Base-by-base conservation (phyloP, 2,329 filamentous ascomycete species). In the Coleophoma cylindrospora region DNA sequence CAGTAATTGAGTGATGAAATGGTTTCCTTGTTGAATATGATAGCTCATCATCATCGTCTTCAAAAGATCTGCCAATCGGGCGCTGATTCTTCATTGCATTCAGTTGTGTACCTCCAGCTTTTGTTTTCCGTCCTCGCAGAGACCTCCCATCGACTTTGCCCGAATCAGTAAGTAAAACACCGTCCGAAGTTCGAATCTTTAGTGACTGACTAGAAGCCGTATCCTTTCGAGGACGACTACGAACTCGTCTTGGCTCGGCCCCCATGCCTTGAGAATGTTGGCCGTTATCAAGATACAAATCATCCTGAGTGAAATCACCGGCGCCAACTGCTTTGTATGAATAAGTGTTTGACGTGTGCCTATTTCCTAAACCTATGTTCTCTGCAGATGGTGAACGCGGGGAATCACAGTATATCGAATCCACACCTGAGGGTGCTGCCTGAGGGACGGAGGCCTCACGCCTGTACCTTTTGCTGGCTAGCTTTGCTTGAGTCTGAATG, bases 141-240 rank as follows among this genome's bases (percentile, higher is more conserved):
- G 50, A 52, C n/a, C 52, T 46, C 15, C 49, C 41, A 47, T 54
- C 52, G 17, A 51, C 13, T 36, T 54, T 51, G 7, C 52, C 52
- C 15, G 38, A 40, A 12, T 22, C 17, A 11, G 45, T 51, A n/a
- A 51, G 9, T n/a, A 47, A 36, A 40, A 43, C 6, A 13, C 49
- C 49, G 34, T 50, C 37, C 22, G 48, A 45, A 34, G 45, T 40
- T 40, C 45, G 47, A 13, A 13, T 43, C 43, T 21, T 40, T 36
- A 4, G 22, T 14, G 4, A 34, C 21, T 21, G 22, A 10, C n/a
- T 36, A 40, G 34, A 41, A 9, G 12, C 12, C 21, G 14, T 7
- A 34, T 14, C 43, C 15, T 14, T n/a, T 43, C 21, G 40, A 13
- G 27, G 32, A 34, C 38, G 38, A 14, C 40, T 12, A 49, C 21